Percentiles rank a stretch among this genome's conserved stretches.
Evolutionary conservation across 1,284 basidiomycete species (phyloP).

Genomic region (Schizophyllum commune): DNA sequence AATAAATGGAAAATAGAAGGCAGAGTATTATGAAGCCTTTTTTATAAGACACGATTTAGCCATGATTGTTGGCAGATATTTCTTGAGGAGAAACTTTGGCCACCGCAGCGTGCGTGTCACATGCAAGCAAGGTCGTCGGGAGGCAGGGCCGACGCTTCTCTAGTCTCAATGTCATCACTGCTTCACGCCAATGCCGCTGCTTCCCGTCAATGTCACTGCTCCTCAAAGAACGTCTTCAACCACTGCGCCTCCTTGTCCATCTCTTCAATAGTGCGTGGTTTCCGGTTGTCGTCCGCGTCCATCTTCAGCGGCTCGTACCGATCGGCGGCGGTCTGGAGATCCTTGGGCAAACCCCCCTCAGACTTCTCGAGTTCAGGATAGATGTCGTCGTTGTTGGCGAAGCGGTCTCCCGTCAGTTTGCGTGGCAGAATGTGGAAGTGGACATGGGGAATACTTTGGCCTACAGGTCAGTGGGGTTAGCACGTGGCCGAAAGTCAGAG

Average conservation of each 20-base stretch:
- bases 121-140: too few relatives aligned
- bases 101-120: too few relatives aligned
- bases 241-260: slow-evolving; percentile 74
- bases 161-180: not conserved
- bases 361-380: slow-evolving; percentile 71
- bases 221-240: slow-evolving; percentile 46
- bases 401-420: slow-evolving; percentile 58
- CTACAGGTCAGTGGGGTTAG: slow-evolving; percentile 16
- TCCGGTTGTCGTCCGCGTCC: slow-evolving; percentile 66
- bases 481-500: not conserved
- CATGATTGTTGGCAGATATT: too few relatives aligned
- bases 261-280: slow-evolving; percentile 58
- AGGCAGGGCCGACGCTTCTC: too few relatives aligned
- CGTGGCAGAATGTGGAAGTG: slow-evolving; percentile 88
- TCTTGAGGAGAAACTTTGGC: too few relatives aligned
- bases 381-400: slow-evolving; percentile 68
- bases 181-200: too few relatives aligned
- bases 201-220: too few relatives aligned
- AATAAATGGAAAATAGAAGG: too few relatives aligned
- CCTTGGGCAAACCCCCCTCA: slow-evolving; percentile 42
- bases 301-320: slow-evolving; percentile 36
- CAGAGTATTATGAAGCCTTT: too few relatives aligned
- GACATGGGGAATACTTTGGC: slow-evolving; percentile 85
- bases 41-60: too few relatives aligned
- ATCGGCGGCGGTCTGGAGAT: slow-evolving; percentile 24